Percentiles rank a stretch among this genome's conserved stretches.
These are phyloP conservation scores for Geotrichum macrosporum DNA, from an alignment of 1,139 yeast species.

Conservation along the genomic window DNA sequence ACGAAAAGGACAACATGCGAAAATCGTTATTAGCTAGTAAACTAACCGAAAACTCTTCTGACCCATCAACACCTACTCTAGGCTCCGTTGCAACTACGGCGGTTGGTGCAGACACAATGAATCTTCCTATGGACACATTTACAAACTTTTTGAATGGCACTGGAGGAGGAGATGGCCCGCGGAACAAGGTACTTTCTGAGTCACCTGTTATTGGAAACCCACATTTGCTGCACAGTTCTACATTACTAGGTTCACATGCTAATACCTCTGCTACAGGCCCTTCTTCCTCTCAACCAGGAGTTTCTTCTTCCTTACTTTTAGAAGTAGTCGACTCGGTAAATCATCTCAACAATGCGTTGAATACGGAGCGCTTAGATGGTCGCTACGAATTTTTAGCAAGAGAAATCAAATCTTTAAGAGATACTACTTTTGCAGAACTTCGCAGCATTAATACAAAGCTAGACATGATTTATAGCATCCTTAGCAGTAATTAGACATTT, in stretches of 20 bases:
- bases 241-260: neutral
- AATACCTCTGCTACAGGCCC: neutral
- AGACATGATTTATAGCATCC: conserved; percentile 1
- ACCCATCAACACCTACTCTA: neutral
- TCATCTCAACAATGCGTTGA: neutral
- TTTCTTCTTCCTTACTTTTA: no score
- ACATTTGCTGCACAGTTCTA: neutral
- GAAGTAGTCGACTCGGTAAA: conserved; percentile 6
- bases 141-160: conserved; percentile 1
- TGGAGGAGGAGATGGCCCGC: neutral
- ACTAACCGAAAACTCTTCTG: neutral
- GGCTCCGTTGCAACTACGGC: neutral
- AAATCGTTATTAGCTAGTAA: conserved; percentile 5
- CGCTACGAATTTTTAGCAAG: neutral
- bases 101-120: no score
- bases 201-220: neutral
- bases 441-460: conserved; percentile 1
- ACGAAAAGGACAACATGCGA: conserved; percentile 4
- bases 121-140: conserved; percentile 3
- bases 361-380: neutral
- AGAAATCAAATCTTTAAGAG: conserved; percentile 2
- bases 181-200: neutral
- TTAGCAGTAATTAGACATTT: no score
- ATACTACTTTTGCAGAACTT: conserved; percentile 1
- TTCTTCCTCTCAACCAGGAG: no score